A percentile compares a stretch with the other conserved stretches of the same genome.
These are phyloP conservation scores for Moesziomyces antarcticus DNA, from an alignment of 1,284 basidiomycete species.

Conservation along the genomic window DNA sequence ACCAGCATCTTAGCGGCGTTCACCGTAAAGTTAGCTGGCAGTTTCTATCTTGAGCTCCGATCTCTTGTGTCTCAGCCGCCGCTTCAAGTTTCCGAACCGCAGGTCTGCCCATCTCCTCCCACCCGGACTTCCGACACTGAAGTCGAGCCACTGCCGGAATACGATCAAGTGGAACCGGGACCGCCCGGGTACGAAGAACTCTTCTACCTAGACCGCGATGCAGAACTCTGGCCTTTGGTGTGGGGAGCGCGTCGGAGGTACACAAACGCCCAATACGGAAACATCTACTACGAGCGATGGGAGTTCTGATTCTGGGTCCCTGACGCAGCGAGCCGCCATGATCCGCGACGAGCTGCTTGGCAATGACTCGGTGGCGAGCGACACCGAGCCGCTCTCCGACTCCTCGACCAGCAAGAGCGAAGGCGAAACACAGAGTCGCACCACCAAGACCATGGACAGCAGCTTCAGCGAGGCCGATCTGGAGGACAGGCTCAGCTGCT, in stretches of 20 bases:
- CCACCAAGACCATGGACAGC: neutral
- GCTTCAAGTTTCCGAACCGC: no score
- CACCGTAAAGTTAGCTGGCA: no score
- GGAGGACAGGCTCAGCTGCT: conserved; percentile 16
- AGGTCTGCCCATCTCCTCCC: no score
- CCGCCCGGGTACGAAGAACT: neutral
- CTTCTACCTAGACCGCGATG: neutral
- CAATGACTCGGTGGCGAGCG: conserved; percentile 7
- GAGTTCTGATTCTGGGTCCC: conserved; percentile 13
- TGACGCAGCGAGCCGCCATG: conserved; percentile 28
- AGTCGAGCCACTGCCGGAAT: no score
- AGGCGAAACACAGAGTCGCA: neutral
- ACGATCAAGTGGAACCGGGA: neutral
- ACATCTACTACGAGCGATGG: no score
- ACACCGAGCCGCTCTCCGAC: conserved; percentile 8
- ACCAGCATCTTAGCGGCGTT: no score
- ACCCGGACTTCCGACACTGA: no score
- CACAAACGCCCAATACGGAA: no score
- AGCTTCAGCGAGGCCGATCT: neutral
- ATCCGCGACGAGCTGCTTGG: conserved; percentile 34
- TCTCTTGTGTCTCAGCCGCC: no score
- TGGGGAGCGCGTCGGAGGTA: no score
- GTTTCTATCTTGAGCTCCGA: no score
- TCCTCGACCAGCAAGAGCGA: conserved; percentile 11
- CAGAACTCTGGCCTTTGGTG: neutral